Evolutionary conservation across 1,139 yeast species (phyloP).

Genomic region (Debaryomyces sp.): DNA sequence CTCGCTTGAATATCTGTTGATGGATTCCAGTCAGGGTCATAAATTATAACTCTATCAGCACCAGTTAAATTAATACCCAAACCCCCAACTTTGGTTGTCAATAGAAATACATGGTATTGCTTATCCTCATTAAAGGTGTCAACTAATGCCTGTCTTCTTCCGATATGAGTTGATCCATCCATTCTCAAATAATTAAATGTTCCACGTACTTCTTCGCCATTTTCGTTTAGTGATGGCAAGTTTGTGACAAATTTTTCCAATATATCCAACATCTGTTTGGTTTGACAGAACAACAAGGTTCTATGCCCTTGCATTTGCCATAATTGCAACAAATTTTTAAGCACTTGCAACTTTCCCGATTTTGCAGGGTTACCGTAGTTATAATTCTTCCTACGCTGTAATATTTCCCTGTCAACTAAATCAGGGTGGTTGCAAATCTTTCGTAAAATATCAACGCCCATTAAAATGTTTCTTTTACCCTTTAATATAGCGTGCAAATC

Average conservation of each 20-base stretch:
- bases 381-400: slow-evolving; percentile 44
- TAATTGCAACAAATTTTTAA: slow-evolving; percentile 68
- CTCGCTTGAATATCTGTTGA: slow-evolving; percentile 97
- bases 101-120: slow-evolving; percentile 62
- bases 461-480: slow-evolving; percentile 80
- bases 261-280: slow-evolving; percentile 91
- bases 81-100: slow-evolving; percentile 96
- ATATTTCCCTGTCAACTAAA: slow-evolving; percentile 60
- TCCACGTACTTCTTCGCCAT: slow-evolving; percentile 14
- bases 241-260: slow-evolving; percentile 61
- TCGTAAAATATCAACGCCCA: slow-evolving; percentile 86
- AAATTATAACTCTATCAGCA: slow-evolving; percentile 91
- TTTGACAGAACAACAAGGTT: slow-evolving; percentile 83
- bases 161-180: slow-evolving; percentile 94
- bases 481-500: slow-evolving; percentile 72
- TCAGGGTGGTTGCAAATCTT: slow-evolving; percentile 98
- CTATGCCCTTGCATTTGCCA: slow-evolving; percentile 84
- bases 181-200: slow-evolving; percentile 65
- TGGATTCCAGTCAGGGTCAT: slow-evolving; percentile 99
- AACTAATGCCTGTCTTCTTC: slow-evolving; percentile 73
- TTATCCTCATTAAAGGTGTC: slow-evolving; percentile 73
- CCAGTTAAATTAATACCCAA: slow-evolving; percentile 93
- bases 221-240: slow-evolving; percentile 32
- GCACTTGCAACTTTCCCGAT: slow-evolving; percentile 92
- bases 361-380: slow-evolving; percentile 66